Evolutionary conservation across 257 asterid species (phyloP).

Genomic region (Penstemon davidsonii): DNA sequence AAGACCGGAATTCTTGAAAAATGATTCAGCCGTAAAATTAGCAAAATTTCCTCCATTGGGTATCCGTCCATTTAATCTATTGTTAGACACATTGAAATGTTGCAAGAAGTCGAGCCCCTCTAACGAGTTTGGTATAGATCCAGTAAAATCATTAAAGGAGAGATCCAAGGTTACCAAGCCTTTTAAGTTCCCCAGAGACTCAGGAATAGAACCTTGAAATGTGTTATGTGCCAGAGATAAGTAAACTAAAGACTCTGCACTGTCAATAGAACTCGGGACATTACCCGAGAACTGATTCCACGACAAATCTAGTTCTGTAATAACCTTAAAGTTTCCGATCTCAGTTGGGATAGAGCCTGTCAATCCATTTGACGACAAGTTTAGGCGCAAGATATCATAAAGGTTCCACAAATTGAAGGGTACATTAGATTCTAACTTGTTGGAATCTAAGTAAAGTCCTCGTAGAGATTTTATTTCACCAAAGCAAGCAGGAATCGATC

Average conservation of each 20-base stretch:
- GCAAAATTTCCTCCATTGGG: constrained; percentile 29
- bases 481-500: constrained; percentile 37
- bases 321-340: constrained; percentile 17
- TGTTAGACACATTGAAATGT: constrained; percentile 32
- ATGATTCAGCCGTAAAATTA: constrained; percentile 38
- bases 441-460: constrained; percentile 20
- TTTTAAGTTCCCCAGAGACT: constrained; percentile 21
- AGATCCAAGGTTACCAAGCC: constrained; percentile 34
- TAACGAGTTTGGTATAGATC: constrained; percentile 31
- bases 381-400: constrained; percentile 17
- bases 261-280: constrained; percentile 29
- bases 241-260: neutral
- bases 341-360: constrained; percentile 25
- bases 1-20: constrained; percentile 26
- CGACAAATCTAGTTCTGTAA: constrained; percentile 19
- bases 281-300: constrained; percentile 28
- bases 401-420: constrained; percentile 36
- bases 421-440: constrained; percentile 30
- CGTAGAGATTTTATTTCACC: constrained; percentile 28
- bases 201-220: constrained; percentile 34
- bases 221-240: constrained; percentile 29
- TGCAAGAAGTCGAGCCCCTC: constrained; percentile 18
- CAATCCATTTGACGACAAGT: constrained; percentile 32
- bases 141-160: constrained; percentile 27
- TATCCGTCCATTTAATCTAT: constrained; percentile 35